A percentile compares a stretch with the other conserved stretches of the same genome.
Evolutionary conservation across 2,329 filamentous ascomycete species (phyloP).

Genomic region (Epichloe sibirici): DNA sequence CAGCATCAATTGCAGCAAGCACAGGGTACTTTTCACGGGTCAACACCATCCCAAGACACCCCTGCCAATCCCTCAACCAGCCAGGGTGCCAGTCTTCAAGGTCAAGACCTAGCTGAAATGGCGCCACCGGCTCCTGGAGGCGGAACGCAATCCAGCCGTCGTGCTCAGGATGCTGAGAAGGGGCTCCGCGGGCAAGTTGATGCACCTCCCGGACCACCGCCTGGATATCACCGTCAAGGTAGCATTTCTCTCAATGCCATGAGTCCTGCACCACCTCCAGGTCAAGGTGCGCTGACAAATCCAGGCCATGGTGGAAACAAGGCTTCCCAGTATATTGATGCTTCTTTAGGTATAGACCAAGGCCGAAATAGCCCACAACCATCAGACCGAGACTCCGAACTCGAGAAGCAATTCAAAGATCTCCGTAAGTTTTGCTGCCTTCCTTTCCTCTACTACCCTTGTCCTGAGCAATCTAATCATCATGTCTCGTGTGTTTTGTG

Average conservation of each 20-base stretch:
- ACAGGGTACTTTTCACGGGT: constrained; percentile 27
- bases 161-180: constrained; percentile 38
- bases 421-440: constrained; percentile 30
- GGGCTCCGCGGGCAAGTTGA: constrained; percentile 30
- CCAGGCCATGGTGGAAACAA: constrained; percentile 29
- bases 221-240: constrained; percentile 41
- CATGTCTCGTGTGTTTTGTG: neutral
- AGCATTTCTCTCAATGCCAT: constrained; percentile 31
- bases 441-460: constrained; percentile 1
- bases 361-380: constrained; percentile 47
- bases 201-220: constrained; percentile 33
- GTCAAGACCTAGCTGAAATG: constrained; percentile 30
- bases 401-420: constrained; percentile 46
- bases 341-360: constrained; percentile 26
- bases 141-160: constrained; percentile 30
- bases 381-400: constrained; percentile 32
- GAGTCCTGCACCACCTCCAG: constrained; percentile 28
- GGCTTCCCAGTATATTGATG: constrained; percentile 31
- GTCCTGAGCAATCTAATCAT: neutral
- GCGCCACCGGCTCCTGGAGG: constrained; percentile 28
- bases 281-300: constrained; percentile 16
- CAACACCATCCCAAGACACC: constrained; percentile 22
- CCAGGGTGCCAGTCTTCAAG: constrained; percentile 1
- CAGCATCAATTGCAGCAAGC: constrained; percentile 34
- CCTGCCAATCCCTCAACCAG: neutral